phyloP scores from a whole-genome alignment of 73 alveolate species.

The Paramecium bursaria region DNA sequence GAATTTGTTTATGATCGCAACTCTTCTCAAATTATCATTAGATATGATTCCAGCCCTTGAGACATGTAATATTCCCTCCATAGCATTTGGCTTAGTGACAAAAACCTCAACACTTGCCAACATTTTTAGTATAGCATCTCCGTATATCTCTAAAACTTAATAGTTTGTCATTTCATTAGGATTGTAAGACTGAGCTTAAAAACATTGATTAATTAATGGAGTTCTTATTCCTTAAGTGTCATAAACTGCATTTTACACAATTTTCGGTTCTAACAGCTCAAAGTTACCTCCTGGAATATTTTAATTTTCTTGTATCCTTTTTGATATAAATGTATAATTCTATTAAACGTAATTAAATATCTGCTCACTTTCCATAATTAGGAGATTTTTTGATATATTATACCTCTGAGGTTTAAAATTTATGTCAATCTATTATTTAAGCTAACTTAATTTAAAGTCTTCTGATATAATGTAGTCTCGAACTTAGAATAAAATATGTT shows the following conservation, averaged over 20 bases:
- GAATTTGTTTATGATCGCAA: slow-evolving; percentile 19
- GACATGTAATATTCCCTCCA: slow-evolving; percentile 34
- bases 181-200: slow-evolving; percentile 13
- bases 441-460: too few species aligned
- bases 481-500: not conserved
- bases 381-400: too few species aligned
- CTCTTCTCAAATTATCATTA: slow-evolving; percentile 37
- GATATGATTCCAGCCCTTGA: slow-evolving; percentile 29
- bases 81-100: slow-evolving; percentile 31
- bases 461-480: slow-evolving; percentile 15
- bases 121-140: slow-evolving; percentile 62
- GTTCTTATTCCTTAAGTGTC: too few species aligned
- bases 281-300: too few species aligned
- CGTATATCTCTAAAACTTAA: slow-evolving; percentile 58
- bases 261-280: too few species aligned
- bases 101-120: slow-evolving; percentile 38
- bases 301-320: too few species aligned
- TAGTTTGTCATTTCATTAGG: slow-evolving; percentile 52
- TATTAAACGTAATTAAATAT: too few species aligned
- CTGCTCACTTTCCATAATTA: too few species aligned
- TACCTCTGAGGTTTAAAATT: too few species aligned
- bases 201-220: not conserved
- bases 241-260: too few species aligned
- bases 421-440: too few species aligned
- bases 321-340: too few species aligned